phyloP scores from a whole-genome alignment of 2,329 filamentous ascomycete genomes.

The Pyrenochaeta sp. region DNA sequence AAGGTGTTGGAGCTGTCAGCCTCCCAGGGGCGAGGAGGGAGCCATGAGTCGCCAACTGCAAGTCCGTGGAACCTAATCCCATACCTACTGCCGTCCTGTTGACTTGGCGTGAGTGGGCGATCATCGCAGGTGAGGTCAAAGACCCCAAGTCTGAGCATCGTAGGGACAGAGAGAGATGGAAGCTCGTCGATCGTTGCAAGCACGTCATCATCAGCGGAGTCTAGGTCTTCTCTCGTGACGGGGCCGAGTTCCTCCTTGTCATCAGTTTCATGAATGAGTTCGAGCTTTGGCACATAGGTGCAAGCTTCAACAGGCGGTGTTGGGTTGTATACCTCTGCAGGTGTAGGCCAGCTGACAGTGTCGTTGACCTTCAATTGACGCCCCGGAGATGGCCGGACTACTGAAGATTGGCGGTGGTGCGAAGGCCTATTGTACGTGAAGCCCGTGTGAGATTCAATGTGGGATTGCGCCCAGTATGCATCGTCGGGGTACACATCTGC shows the following conservation, averaged over 20 bases:
- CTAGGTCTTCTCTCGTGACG: constrained; percentile 17
- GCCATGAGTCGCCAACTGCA: constrained; percentile 15
- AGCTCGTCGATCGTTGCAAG: constrained; percentile 14
- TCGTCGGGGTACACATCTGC: constrained; percentile 45
- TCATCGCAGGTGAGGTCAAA: constrained; percentile 14
- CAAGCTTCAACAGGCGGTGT: neutral
- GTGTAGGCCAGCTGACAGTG: constrained; percentile 22
- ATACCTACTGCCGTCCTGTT: constrained; percentile 24
- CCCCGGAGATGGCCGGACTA: neutral
- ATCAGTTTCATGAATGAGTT: too few species aligned
- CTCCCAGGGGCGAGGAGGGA: constrained; percentile 1
- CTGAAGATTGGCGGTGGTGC: neutral
- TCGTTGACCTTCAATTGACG: constrained; percentile 5
- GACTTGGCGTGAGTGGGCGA: constrained; percentile 23
- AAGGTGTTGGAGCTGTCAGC: too few species aligned
- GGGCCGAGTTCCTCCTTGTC: constrained; percentile 3
- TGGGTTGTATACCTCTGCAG: constrained; percentile 19
- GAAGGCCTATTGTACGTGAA: neutral
- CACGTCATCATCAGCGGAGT: constrained; percentile 18
- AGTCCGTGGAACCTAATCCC: constrained; percentile 22
- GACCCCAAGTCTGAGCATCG: constrained; percentile 7
- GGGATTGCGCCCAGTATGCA: constrained; percentile 14
- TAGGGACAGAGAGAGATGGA: constrained; percentile 9
- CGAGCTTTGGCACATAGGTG: neutral
- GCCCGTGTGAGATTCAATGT: neutral